phyloP scores from a whole-genome alignment of 176 grass and related monocot species.

The Bolboschoenus planiculmis region DNA sequence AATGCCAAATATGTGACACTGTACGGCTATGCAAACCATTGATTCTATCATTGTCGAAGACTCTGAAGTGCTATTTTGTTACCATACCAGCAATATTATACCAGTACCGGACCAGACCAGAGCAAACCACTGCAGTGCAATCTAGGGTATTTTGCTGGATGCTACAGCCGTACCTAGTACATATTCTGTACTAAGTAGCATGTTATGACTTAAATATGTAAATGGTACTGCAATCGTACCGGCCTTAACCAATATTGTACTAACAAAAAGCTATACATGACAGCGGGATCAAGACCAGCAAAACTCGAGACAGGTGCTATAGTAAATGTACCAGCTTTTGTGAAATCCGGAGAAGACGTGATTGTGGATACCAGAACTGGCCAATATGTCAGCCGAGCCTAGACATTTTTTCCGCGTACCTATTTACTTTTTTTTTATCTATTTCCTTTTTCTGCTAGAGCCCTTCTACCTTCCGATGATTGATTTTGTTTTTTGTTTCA shows the following conservation, averaged over 20 bases:
- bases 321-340: slow-evolving; percentile 73
- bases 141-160: neutral
- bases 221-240: neutral
- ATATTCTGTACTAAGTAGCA: neutral
- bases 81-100: neutral
- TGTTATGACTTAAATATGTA: neutral
- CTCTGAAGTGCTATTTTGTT: neutral
- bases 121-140: neutral
- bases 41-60: neutral
- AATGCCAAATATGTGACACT: neutral
- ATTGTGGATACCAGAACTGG: slow-evolving; percentile 85
- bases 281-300: slow-evolving; percentile 85
- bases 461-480: neutral
- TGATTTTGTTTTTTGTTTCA: neutral
- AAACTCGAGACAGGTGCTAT: slow-evolving; percentile 84
- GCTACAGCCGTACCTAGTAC: neutral
- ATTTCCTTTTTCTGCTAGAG: slow-evolving; percentile 14
- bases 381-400: slow-evolving; percentile 76
- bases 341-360: slow-evolving; percentile 53
- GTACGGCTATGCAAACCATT: neutral
- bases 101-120: neutral
- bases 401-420: slow-evolving; percentile 16
- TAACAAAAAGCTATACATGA: slow-evolving; percentile 17
- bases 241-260: neutral
- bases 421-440: slow-evolving; percentile 1